These are phyloP conservation scores for Raphanus raphanistrum DNA, from an alignment of 345 rosid species.

Conservation along the genomic window DNA sequence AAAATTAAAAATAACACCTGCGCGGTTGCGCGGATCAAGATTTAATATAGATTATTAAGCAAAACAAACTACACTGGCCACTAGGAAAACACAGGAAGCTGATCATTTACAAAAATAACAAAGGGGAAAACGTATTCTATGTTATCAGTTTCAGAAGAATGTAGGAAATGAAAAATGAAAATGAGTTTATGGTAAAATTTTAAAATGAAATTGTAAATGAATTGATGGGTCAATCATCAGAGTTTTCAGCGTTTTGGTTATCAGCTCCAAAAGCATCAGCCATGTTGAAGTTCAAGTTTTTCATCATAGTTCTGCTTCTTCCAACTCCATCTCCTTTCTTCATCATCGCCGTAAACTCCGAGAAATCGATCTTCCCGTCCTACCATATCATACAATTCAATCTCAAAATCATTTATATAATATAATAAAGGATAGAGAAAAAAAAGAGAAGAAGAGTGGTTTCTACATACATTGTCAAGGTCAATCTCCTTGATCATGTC, in stretches of 20 bases:
- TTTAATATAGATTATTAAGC: too few relatives aligned
- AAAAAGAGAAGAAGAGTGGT: not conserved
- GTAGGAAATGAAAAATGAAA: not conserved
- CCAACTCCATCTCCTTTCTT: conserved; percentile 65
- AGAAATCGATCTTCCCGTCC: conserved; percentile 41
- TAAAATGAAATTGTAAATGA: not conserved
- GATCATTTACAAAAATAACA: too few relatives aligned
- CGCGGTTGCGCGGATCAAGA: too few relatives aligned
- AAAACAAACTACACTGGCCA: too few relatives aligned
- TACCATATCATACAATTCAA: not conserved
- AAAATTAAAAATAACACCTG: too few relatives aligned
- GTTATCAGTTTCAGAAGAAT: not conserved
- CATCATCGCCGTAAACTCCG: conserved; percentile 83
- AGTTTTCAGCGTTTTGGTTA: conserved; percentile 7
- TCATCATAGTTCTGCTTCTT: conserved; percentile 67
- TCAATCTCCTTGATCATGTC: too few relatives aligned
- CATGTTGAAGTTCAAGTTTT: conserved; percentile 61
- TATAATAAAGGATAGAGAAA: not conserved
- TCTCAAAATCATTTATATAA: not conserved
- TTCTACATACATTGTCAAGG: not conserved
- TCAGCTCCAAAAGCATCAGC: conserved; percentile 68
- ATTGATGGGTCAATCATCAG: conserved; percentile 10
- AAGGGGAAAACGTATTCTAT: not conserved
- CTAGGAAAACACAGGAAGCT: too few relatives aligned
- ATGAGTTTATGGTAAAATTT: not conserved